Base-by-base conservation (phyloP, 2,329 filamentous ascomycete species). In the Cladosporium colombiae region DNA sequence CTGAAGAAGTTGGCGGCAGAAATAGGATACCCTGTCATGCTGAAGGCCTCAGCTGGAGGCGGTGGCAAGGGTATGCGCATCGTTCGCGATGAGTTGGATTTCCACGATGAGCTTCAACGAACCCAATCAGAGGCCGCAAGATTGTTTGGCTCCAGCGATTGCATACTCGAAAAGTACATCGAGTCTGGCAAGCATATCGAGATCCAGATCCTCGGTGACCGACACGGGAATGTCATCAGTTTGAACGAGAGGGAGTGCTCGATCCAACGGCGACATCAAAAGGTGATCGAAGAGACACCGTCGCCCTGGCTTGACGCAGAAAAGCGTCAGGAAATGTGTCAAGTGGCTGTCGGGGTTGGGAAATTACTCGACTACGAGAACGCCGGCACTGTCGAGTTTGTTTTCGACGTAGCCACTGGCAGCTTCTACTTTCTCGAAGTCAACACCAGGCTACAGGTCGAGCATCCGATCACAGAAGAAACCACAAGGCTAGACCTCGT, bases 211-310 rank as follows among this genome's bases (percentile, higher is more conserved):
- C 93, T 96, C 77, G 92, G 91, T 53, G 92, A 96, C 74, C 86
- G 86, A 65, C 83, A 87, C 69, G 91, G 91, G 2, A 87, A 89
- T 74, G 91, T 88, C n/a, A 88, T 94, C 18, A 88, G 90, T n/a
- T 84, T 95, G n/a, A 91, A 91, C 18, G 92, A 96, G 79, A 83
- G 92, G 65, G 92, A 96, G 76, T 96, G 92, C 78, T 93, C 90
- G 65, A 83, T 96, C 16, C 92, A 96, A 78, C 82, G 92, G 69
- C 81, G 92, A 40, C 91, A 96, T 74, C 92, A 95, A 75, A 96
- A 96, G 80, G 89, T 95, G 29, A 83, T 96, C 29, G 92, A 96
- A 75, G 92, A 96, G 33, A 27, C 62, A 18, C 62, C 62, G n/a
- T 37, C 49, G 16, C 31, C 50, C 21, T 58, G 35, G 33, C 50